Evolutionary conservation across 129 eudicot species (phyloP).

Genomic region (Lactuca saligna): DNA sequence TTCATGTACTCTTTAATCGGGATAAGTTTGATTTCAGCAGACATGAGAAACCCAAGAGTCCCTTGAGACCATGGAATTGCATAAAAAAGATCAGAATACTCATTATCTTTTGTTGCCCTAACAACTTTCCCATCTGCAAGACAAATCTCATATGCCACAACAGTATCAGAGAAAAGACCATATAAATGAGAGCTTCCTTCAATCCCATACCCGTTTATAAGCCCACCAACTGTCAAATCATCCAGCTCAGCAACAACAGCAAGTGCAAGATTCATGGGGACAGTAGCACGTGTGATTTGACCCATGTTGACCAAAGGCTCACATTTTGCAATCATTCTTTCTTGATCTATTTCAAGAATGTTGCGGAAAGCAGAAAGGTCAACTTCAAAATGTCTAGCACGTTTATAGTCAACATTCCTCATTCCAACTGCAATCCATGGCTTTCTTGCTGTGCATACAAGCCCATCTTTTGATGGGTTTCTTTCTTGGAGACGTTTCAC

Average conservation of each 20-base stretch:
- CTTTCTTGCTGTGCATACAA: slow-evolving; percentile 93
- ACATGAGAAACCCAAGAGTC: slow-evolving; percentile 83
- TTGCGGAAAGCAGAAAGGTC: slow-evolving; percentile 93
- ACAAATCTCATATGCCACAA: slow-evolving; percentile 91
- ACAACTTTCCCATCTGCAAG: slow-evolving; percentile 79
- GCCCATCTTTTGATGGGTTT: slow-evolving; percentile 86
- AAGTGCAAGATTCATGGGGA: slow-evolving; percentile 87
- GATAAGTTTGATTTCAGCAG: slow-evolving; percentile 95
- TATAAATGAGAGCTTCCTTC: slow-evolving; percentile 98
- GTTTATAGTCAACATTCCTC: slow-evolving; percentile 97
- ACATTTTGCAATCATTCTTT: slow-evolving; percentile 87
- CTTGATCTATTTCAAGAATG: slow-evolving; percentile 76
- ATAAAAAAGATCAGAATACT: slow-evolving; percentile 86
- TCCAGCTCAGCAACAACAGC: slow-evolving; percentile 99
- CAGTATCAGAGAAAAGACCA: slow-evolving; percentile 97
- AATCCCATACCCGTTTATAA: slow-evolving; percentile 91
- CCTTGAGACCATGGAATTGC: slow-evolving; percentile 99
- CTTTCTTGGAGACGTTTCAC: slow-evolving; percentile 82
- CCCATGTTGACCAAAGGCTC: slow-evolving; percentile 99
- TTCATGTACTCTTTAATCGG: slow-evolving; percentile 93
- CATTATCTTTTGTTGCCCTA: slow-evolving; percentile 92
- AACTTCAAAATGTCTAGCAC: slow-evolving; percentile 94
- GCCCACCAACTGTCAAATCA: slow-evolving; percentile 98
- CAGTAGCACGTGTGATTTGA: slow-evolving; percentile 78
- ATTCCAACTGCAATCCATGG: slow-evolving; percentile 99